A percentile compares a stretch with the other conserved stretches of the same genome.
Evolutionary conservation across 805 yeast species (phyloP).

Genomic region (Kodamaea kakaduensis): DNA sequence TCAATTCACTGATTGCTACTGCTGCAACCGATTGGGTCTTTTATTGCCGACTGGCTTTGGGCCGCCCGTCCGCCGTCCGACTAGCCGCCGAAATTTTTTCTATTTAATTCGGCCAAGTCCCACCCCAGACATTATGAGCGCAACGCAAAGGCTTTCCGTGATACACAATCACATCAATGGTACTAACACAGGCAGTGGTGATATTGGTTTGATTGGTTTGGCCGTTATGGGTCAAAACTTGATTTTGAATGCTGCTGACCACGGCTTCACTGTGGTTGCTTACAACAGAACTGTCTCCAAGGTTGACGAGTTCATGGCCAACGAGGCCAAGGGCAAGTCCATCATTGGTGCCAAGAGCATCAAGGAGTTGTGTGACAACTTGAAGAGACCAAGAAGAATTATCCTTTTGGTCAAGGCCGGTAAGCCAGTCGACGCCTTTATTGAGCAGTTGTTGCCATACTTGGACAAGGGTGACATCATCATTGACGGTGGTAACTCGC

Average conservation of each 20-base stretch:
- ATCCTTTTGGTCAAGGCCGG: constrained; percentile 96
- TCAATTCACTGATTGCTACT: no score
- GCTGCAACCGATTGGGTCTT: no score
- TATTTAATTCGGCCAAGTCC: background rate
- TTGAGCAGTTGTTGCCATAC: constrained; percentile 81
- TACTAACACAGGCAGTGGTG: constrained; percentile 58
- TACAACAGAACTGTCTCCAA: constrained; percentile 96
- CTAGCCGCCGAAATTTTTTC: background rate
- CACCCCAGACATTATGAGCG: constrained; percentile 8
- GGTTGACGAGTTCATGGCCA: constrained; percentile 88
- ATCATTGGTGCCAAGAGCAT: constrained; percentile 94
- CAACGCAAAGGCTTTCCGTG: constrained; percentile 11
- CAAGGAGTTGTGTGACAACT: constrained; percentile 78
- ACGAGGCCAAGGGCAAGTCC: constrained; percentile 97
- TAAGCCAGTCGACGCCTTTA: constrained; percentile 87
- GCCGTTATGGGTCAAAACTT: constrained; percentile 99
- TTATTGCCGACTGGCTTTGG: background rate
- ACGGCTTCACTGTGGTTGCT: constrained; percentile 96
- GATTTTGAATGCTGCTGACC: constrained; percentile 97
- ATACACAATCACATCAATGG: constrained; percentile 13
- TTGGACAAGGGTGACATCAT: constrained; percentile 96
- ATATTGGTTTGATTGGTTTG: constrained; percentile 97
- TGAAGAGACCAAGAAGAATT: constrained; percentile 96
- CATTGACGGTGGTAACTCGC: constrained; percentile 99
- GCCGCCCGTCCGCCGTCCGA: background rate